These are phyloP conservation scores for Mycocentrospora acerina DNA, from an alignment of 2,329 filamentous ascomycete genomes.

Conservation along the genomic window DNA sequence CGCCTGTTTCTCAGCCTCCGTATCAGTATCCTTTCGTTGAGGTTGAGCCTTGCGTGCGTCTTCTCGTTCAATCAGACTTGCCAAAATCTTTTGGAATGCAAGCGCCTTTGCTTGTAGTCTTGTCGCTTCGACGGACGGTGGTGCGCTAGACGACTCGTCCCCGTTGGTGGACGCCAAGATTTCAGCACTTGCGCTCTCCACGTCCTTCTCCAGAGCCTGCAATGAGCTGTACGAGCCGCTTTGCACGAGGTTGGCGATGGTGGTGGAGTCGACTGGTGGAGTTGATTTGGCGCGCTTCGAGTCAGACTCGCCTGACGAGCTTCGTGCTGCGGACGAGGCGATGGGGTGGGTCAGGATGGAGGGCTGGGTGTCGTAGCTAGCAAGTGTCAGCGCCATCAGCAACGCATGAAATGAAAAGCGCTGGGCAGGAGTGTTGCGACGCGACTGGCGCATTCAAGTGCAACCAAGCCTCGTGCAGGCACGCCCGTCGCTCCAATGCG, in stretches of 20 bases:
- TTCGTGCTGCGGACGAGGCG: slow-evolving; percentile 26
- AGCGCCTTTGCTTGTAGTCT: slow-evolving; percentile 32
- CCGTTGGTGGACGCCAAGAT: slow-evolving; percentile 40
- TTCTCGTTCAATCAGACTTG: slow-evolving; percentile 33
- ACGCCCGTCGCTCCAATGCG: not conserved
- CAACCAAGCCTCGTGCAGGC: not conserved
- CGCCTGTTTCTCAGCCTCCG: slow-evolving; percentile 8
- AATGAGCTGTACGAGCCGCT: slow-evolving; percentile 45
- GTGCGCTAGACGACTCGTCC: slow-evolving; percentile 17
- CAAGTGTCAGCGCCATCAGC: slow-evolving; percentile 12
- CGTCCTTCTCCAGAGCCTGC: slow-evolving; percentile 46
- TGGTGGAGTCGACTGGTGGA: slow-evolving; percentile 28
- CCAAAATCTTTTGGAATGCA: slow-evolving; percentile 37
- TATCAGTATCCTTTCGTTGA: slow-evolving; percentile 6
- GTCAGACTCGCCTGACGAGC: slow-evolving; percentile 43
- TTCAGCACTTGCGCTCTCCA: slow-evolving; percentile 42
- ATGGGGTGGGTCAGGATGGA: slow-evolving; percentile 48
- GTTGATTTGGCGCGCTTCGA: slow-evolving; percentile 50
- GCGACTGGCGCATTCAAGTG: not conserved
- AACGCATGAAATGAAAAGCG: not conserved
- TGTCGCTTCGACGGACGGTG: slow-evolving; percentile 40
- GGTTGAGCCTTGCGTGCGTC: slow-evolving; percentile 19
- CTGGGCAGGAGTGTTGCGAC: not conserved
- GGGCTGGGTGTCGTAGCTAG: slow-evolving; percentile 47
- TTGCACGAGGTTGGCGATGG: slow-evolving; percentile 43